phyloP scores from a whole-genome alignment of 495 filamentous ascomycete species.

The Aspergillus asperescens region DNA sequence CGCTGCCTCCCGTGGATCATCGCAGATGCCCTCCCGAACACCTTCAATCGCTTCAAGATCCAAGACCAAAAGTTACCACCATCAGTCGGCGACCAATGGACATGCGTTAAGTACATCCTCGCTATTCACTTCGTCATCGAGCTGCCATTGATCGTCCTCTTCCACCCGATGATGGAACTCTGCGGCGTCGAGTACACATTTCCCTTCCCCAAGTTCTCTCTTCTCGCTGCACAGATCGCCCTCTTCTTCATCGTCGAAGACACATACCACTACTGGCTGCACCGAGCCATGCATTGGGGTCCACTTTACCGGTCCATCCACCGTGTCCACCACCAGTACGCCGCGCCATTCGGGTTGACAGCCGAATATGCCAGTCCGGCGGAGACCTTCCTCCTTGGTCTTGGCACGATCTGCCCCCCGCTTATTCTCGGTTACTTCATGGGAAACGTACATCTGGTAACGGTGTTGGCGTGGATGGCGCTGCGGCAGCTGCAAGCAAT shows the following conservation, averaged over 20 bases:
- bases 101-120: conserved; percentile 85
- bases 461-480: conserved; percentile 95
- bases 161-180: conserved; percentile 93
- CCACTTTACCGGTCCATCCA: conserved; percentile 93
- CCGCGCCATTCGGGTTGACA: conserved; percentile 89
- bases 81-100: conserved; percentile 71
- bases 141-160: conserved; percentile 84
- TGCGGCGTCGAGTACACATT: conserved; percentile 81
- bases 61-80: conserved; percentile 46
- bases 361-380: conserved; percentile 97
- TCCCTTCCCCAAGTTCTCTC: conserved; percentile 78
- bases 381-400: conserved; percentile 88
- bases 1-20: conserved; percentile 89
- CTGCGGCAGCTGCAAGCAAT: conserved; percentile 93
- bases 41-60: conserved; percentile 89
- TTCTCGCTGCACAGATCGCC: conserved; percentile 82
- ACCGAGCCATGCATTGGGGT: conserved; percentile 91
- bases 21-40: conserved; percentile 70
- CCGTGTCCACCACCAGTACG: conserved; percentile 98
- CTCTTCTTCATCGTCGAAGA: conserved; percentile 96
- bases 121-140: conserved; percentile 94
- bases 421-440: conserved; percentile 79
- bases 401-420: conserved; percentile 80
- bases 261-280: conserved; percentile 96
- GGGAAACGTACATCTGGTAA: conserved; percentile 82